Conservation (phyloP, 2,329 filamentous ascomycete genomes). For the Fusarium burgessii region DNA sequence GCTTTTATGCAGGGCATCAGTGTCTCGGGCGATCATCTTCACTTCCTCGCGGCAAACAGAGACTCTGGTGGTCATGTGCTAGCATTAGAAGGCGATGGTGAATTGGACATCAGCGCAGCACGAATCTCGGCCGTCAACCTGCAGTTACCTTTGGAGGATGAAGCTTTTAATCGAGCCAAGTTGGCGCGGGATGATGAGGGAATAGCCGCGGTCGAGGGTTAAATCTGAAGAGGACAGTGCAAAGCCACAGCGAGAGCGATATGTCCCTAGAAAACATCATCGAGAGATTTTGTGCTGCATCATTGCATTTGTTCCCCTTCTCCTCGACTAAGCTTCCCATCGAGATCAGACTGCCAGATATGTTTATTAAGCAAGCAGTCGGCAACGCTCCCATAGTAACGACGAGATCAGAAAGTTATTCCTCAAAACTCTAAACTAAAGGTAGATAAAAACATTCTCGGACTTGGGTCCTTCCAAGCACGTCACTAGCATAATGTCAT, state of each 20-base stretch:
- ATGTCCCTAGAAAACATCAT: too few species aligned
- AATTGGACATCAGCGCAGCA: constrained; percentile 8
- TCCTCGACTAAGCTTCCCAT: not conserved
- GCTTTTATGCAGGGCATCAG: constrained; percentile 33
- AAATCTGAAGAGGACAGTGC: not conserved
- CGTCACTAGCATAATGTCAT: too few species aligned
- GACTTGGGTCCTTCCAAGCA: too few species aligned
- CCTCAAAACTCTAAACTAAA: too few species aligned
- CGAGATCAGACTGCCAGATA: too few species aligned
- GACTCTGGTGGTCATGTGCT: constrained; percentile 29
- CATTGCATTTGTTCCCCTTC: too few species aligned
- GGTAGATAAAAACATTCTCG: too few species aligned
- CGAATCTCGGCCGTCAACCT: constrained; percentile 13
- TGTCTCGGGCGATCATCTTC: constrained; percentile 33
- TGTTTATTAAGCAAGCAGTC: too few species aligned
- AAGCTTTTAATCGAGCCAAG: constrained; percentile 20
- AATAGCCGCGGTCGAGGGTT: constrained; percentile 29
- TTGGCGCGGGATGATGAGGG: constrained; percentile 16
- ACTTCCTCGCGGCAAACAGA: constrained; percentile 11
- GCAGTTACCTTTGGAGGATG: constrained; percentile 3
- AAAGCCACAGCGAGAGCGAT: too few species aligned
- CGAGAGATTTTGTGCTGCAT: too few species aligned
- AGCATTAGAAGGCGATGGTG: constrained; percentile 9
- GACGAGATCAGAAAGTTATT: too few species aligned
- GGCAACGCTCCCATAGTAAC: too few species aligned